A percentile compares a stretch with the other conserved stretches of the same genome.
Conservation (phyloP, 305 asterid genomes). For the Andrographis paniculata region DNA sequence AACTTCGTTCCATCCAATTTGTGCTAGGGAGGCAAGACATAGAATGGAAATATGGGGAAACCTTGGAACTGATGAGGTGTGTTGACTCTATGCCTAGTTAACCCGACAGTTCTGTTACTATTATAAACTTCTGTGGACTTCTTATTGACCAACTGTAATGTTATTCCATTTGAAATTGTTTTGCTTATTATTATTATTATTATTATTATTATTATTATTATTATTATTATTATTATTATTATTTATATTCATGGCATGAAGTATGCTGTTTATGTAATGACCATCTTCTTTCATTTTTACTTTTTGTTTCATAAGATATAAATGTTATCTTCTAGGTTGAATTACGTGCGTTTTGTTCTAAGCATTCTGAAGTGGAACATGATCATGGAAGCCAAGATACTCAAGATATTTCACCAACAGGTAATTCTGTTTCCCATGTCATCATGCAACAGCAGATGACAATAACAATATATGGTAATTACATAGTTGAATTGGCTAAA, state of each 20-base stretch:
- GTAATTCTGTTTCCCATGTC: slow-evolving; percentile 32
- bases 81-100: slow-evolving; percentile 19
- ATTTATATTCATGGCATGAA: too few relatives aligned
- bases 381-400: slow-evolving; percentile 35
- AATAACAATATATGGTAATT: slow-evolving; percentile 20
- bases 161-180: background rate
- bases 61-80: slow-evolving; percentile 88
- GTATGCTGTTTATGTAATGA: background rate
- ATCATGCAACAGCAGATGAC: slow-evolving; percentile 19
- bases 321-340: slow-evolving; percentile 51
- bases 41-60: slow-evolving; percentile 99
- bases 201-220: slow-evolving; percentile 14
- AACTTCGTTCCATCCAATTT: slow-evolving; percentile 92
- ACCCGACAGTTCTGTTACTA: background rate
- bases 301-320: slow-evolving; percentile 7
- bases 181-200: background rate
- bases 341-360: slow-evolving; percentile 90
- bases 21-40: slow-evolving; percentile 94
- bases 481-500: slow-evolving; percentile 25
- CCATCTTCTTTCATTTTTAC: slow-evolving; percentile 5
- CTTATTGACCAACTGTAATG: background rate
- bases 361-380: slow-evolving; percentile 68
- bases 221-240: too few relatives aligned
- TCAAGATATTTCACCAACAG: slow-evolving; percentile 32
- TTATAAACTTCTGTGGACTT: background rate